A percentile compares a stretch with the other conserved stretches of the same genome.
Conservation (phyloP, 345 rosid genomes). For the Nephelium lappaceum region DNA sequence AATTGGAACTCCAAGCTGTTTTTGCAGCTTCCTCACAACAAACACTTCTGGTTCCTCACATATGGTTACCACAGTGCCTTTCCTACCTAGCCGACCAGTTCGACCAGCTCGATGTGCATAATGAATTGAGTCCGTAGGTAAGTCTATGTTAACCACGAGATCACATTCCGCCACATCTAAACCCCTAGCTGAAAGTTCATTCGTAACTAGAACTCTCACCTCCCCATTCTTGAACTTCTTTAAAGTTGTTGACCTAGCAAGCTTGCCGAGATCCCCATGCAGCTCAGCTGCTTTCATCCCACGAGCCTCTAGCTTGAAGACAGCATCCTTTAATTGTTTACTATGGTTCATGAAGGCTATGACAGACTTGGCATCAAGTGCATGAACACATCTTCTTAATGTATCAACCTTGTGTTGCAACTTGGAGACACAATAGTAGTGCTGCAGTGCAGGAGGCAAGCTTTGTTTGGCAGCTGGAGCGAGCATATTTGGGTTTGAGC, state of each 20-base stretch:
- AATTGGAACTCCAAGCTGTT: slow-evolving; percentile 76
- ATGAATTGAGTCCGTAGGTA: slow-evolving; percentile 84
- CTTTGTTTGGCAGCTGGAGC: slow-evolving; percentile 62
- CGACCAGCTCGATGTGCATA: slow-evolving; percentile 94
- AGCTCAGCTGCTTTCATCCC: slow-evolving; percentile 81
- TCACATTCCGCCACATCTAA: slow-evolving; percentile 91
- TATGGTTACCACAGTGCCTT: slow-evolving; percentile 78
- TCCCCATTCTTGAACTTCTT: slow-evolving; percentile 92
- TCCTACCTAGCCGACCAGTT: slow-evolving; percentile 88
- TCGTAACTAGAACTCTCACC: slow-evolving; percentile 75
- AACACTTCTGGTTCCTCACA: slow-evolving; percentile 87
- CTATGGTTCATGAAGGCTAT: slow-evolving; percentile 93
- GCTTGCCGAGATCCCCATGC: slow-evolving; percentile 96
- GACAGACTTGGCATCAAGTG: slow-evolving; percentile 78
- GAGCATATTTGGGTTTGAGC: slow-evolving; percentile 41
- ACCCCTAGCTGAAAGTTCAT: slow-evolving; percentile 96
- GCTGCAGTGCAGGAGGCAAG: slow-evolving; percentile 85
- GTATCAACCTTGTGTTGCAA: slow-evolving; percentile 89
- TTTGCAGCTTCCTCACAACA: slow-evolving; percentile 86
- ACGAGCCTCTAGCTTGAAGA: slow-evolving; percentile 89
- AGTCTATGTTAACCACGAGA: slow-evolving; percentile 83
- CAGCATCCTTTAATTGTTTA: slow-evolving; percentile 87
- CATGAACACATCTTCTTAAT: slow-evolving; percentile 83
- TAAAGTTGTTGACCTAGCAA: slow-evolving; percentile 76
- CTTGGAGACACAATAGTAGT: slow-evolving; percentile 72